These are phyloP conservation scores for Rugonectria rugulosa DNA, from an alignment of 2,329 filamentous ascomycete species.

Conservation along the genomic window DNA sequence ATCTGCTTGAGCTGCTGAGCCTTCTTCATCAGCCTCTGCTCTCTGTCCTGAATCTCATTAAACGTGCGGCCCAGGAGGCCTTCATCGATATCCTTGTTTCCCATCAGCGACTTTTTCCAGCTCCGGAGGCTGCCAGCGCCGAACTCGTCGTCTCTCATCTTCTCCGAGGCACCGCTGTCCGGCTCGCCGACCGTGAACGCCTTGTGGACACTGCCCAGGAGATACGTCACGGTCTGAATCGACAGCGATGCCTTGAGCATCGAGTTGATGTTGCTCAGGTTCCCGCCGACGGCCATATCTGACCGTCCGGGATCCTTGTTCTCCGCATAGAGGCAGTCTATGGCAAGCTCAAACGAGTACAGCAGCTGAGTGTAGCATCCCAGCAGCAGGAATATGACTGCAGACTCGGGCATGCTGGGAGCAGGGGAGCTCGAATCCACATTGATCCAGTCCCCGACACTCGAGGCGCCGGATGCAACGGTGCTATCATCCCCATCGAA, in stretches of 20 bases:
- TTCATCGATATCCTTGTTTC: conserved; percentile 10
- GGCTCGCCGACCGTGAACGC: conserved; percentile 2
- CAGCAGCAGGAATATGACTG: conserved; percentile 18
- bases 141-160: background rate
- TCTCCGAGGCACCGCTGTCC: background rate
- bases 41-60: conserved; percentile 21
- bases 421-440: background rate
- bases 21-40: conserved; percentile 18
- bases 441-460: conserved; percentile 7
- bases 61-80: conserved; percentile 19
- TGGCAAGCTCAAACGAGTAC: conserved; percentile 19
- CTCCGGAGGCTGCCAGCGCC: background rate
- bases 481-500: conserved; percentile 7
- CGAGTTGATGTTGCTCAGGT: conserved; percentile 7
- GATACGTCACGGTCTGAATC: conserved; percentile 23
- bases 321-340: conserved; percentile 17
- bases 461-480: background rate
- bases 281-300: conserved; percentile 3
- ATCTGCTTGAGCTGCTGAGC: conserved; percentile 18
- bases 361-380: conserved; percentile 24
- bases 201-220: conserved; percentile 16
- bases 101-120: conserved; percentile 22
- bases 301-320: conserved; percentile 4
- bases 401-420: conserved; percentile 17
- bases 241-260: conserved; percentile 18